Evolutionary conservation across 192 early-diverging fungal species (phyloP), one percentile per base, ranked within the genome.

Genomic region (Bifiguratus adelaidae): DNA sequence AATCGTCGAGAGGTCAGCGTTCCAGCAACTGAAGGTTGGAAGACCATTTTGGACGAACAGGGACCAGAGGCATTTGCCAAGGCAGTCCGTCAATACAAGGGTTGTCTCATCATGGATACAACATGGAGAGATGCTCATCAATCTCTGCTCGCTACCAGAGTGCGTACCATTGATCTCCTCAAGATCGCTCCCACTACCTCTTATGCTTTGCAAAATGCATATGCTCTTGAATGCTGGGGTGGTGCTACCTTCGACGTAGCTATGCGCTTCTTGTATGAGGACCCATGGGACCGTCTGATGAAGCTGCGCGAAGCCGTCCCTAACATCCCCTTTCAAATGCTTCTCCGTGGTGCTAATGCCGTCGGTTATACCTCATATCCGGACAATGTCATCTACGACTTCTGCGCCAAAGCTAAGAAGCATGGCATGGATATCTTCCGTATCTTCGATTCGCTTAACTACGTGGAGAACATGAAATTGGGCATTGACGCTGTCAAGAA

Each of bases 301-400:
- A 69, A 73, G 33, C 68, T 97, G 50, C 88, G 94, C 32, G 63
- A 76, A 30, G 70, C 91, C 24, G 89, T 92, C 27, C 94, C 94
- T 57, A 94, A 95, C 67, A 78, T 97, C 62, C 94, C 94, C 12
- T 97, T 97, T 77, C 91, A 93, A 70, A 97, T 97, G 94, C 75
- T 97, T 38, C 82, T 97, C 47, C 86, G 94, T 61, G 94, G 94
- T 38, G 94, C 94, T 34, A 97, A 97, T 47, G 94, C 92, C 23
- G 94, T 97, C 19, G 94, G 94, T 16, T 95, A 95, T 70, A 97
- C 91, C 30, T 87, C 83, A 36, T 97, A 97, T 57, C 94, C 94
- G 3, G 94, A 97, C 70, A 95, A 97, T 52, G 83, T 97, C 27
- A 82, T 97, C 18, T 94, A 91, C 53, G 92, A 91, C 51, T 97